Evolutionary conservation across 2,329 filamentous ascomycete species (phyloP).

Genomic region (Orbilia javanica): DNA sequence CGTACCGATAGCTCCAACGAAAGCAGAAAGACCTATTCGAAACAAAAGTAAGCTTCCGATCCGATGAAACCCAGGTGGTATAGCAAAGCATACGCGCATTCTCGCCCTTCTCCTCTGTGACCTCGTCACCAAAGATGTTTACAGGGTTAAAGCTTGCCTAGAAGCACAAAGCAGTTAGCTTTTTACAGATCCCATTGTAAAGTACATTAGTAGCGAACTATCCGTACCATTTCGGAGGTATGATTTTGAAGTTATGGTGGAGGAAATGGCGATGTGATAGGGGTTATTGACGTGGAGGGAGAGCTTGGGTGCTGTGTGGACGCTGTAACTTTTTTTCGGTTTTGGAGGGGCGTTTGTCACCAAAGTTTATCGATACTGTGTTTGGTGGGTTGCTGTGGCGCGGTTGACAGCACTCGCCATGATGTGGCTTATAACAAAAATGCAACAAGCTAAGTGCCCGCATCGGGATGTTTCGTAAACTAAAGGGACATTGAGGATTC

Average conservation of each 20-base stretch:
- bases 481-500: background rate
- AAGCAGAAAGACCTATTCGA: constrained; percentile 78
- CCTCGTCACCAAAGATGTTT: constrained; percentile 97
- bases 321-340: constrained; percentile 53
- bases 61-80: background rate
- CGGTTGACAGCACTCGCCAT: background rate
- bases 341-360: constrained; percentile 55
- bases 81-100: constrained; percentile 78
- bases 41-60: constrained; percentile 32
- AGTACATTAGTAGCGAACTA: background rate
- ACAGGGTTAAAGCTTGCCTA: constrained; percentile 81
- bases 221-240: constrained; percentile 38
- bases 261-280: constrained; percentile 18
- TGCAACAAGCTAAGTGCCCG: constrained; percentile 22
- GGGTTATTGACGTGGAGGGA: constrained; percentile 18
- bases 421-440: constrained; percentile 8
- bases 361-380: constrained; percentile 58
- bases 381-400: constrained; percentile 30
- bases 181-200: background rate
- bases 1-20: constrained; percentile 85
- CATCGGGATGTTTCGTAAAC: background rate
- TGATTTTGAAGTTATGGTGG: constrained; percentile 3
- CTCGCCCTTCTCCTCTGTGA: constrained; percentile 97
- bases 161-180: constrained; percentile 15
- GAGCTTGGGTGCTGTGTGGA: constrained; percentile 38